Percentiles rank a stretch among this genome's conserved stretches.
These are phyloP conservation scores for Pseudogymnoascus sp. DNA, from an alignment of 2,329 filamentous ascomycete genomes.

Conservation along the genomic window DNA sequence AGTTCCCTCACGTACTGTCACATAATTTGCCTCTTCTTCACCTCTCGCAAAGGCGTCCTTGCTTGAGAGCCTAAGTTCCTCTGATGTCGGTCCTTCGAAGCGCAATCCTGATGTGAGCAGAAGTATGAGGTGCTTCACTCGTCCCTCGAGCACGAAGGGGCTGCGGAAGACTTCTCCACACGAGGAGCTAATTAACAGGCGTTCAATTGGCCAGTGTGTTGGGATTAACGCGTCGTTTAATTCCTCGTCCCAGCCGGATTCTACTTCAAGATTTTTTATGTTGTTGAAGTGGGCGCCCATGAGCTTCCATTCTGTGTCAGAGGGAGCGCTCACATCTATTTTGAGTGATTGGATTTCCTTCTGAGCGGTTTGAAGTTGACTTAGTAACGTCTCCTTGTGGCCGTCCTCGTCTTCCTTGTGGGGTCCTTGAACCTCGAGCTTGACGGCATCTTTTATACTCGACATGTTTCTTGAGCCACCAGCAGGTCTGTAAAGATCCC, in stretches of 20 bases:
- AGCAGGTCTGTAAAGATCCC: neutral
- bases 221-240: neutral
- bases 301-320: neutral
- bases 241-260: neutral
- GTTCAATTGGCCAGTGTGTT: neutral
- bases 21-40: neutral
- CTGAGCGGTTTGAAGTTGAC: neutral
- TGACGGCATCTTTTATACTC: neutral
- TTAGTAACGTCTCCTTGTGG: neutral
- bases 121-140: neutral
- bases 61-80: neutral
- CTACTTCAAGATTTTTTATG: neutral
- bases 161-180: neutral
- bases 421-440: neutral
- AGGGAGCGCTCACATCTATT: neutral
- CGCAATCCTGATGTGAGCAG: neutral
- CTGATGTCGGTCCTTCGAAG: neutral
- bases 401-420: neutral
- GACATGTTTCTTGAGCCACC: neutral
- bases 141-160: neutral
- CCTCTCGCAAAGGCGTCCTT: neutral
- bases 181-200: neutral
- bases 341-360: neutral
- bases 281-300: neutral
- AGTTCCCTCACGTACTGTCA: neutral